A percentile compares a stretch with the other conserved stretches of the same genome.
Evolutionary conservation across 108 stramenopile species (phyloP).

Genomic region (Schizochytrium sp.): DNA sequence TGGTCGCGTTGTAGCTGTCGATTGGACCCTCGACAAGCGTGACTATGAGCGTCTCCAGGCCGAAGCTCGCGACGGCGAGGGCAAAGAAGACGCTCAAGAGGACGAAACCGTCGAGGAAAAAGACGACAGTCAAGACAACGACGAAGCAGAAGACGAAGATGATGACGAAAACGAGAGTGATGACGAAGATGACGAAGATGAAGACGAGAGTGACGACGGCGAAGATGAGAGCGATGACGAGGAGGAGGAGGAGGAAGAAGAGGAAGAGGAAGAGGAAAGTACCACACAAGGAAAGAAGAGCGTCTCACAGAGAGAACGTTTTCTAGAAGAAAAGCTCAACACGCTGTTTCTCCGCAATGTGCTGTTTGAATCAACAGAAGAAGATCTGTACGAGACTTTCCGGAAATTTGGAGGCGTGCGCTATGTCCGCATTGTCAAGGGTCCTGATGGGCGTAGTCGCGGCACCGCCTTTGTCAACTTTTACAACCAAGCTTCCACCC

Average conservation of each 20-base stretch:
- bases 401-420: conserved; percentile 66
- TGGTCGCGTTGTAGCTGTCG: conserved; percentile 71
- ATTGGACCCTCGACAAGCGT: conserved; percentile 62
- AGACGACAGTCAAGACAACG: conserved; percentile 24
- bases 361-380: conserved; percentile 81
- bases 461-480: conserved; percentile 86
- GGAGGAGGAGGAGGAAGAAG: conserved; percentile 34
- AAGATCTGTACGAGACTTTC: conserved; percentile 71
- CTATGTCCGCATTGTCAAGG: conserved; percentile 77
- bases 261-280: conserved; percentile 21
- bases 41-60: conserved; percentile 55
- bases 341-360: conserved; percentile 87
- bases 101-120: no score
- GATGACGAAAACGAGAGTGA: conserved; percentile 18
- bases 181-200: conserved; percentile 18
- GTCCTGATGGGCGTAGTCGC: conserved; percentile 59
- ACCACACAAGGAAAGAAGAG: conserved; percentile 24
- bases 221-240: conserved; percentile 26
- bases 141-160: conserved; percentile 10
- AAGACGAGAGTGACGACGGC: conserved; percentile 22
- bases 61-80: not conserved
- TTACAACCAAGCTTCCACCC: conserved; percentile 20
- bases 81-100: not conserved
- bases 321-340: conserved; percentile 41
- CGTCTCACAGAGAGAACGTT: not conserved